A percentile compares a stretch with the other conserved stretches of the same genome.
Conservation (phyloP, 2,329 filamentous ascomycete species). For the Didymella lethalis region DNA sequence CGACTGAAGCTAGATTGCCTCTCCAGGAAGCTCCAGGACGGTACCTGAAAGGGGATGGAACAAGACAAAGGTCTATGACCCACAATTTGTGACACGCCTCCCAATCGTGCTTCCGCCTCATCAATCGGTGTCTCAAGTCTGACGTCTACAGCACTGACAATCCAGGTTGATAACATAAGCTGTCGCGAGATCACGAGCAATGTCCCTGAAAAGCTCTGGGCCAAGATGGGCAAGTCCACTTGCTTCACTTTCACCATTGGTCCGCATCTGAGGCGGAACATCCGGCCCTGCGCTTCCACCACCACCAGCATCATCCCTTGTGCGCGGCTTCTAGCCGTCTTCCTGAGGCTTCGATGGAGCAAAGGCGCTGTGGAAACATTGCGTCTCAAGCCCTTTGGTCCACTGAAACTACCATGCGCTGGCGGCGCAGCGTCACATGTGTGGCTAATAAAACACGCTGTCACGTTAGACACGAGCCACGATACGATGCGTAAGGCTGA, state of each 20-base stretch:
- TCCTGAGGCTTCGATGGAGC: conserved; percentile 29
- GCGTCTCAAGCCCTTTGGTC: conserved; percentile 32
- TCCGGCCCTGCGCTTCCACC: conserved; percentile 25
- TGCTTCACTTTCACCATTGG: conserved; percentile 40
- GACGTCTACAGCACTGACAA: conserved; percentile 30
- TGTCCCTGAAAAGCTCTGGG: conserved; percentile 23
- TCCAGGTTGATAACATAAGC: conserved; percentile 38
- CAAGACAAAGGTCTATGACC: conserved; percentile 32
- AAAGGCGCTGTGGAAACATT: conserved; percentile 27
- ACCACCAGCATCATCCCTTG: conserved; percentile 34
- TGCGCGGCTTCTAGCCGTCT: conserved; percentile 34
- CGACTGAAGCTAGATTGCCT: conserved; percentile 46
- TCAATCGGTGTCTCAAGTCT: conserved; percentile 43
- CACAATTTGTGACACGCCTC: conserved; percentile 31
- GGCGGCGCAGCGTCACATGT: conserved; percentile 29
- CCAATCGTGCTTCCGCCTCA: conserved; percentile 44
- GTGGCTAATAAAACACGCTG: conserved; percentile 32
- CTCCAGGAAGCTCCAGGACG: conserved; percentile 36
- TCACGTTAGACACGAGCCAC: conserved; percentile 32
- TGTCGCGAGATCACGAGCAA: conserved; percentile 27
- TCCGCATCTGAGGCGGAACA: conserved; percentile 19
- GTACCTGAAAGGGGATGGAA: conserved; percentile 42
- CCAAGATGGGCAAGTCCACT: conserved; percentile 24
- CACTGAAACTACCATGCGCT: conserved; percentile 37
- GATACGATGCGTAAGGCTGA: conserved; percentile 26